phyloP scores from a whole-genome alignment of 192 early-diverging fungal species.

The Podila clonocystis region DNA sequence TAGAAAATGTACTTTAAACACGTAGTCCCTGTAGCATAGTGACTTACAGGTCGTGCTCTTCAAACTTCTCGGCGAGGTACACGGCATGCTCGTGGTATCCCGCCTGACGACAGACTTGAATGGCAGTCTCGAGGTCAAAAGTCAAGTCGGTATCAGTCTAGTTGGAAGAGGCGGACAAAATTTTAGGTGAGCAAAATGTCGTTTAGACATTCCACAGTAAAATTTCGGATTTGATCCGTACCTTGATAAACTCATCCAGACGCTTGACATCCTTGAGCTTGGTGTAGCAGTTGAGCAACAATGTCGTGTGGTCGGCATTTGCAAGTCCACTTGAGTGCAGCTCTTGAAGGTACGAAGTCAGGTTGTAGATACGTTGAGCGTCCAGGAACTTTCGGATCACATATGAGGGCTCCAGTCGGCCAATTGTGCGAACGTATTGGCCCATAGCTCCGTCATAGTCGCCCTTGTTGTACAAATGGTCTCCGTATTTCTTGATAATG shows the following conservation, averaged over 20 bases:
- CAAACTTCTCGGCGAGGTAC: constrained; percentile 85
- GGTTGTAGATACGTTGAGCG: constrained; percentile 90
- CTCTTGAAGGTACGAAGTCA: constrained; percentile 90
- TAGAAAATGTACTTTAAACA: not conserved
- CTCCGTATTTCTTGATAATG: constrained; percentile 94
- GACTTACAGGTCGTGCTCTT: constrained; percentile 78
- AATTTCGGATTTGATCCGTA: constrained; percentile 3
- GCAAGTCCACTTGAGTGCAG: constrained; percentile 89
- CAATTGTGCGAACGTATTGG: constrained; percentile 93
- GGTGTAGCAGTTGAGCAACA: constrained; percentile 97
- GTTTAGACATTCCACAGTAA: not conserved
- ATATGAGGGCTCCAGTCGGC: constrained; percentile 94
- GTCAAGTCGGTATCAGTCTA: constrained; percentile 78
- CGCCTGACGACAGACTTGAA: constrained; percentile 90
- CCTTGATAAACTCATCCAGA: constrained; percentile 91
- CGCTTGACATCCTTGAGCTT: constrained; percentile 88
- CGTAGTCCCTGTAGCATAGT: not conserved
- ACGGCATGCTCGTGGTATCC: constrained; percentile 93
- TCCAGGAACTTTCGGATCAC: constrained; percentile 97
- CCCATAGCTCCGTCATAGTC: constrained; percentile 93
- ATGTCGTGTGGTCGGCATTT: constrained; percentile 94
- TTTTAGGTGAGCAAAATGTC: not conserved
- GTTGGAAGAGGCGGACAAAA: not conserved
- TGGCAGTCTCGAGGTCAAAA: constrained; percentile 96
- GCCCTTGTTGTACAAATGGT: constrained; percentile 90